phyloP scores from a whole-genome alignment of 2,329 filamentous ascomycete genomes.

The Beauveria asiatica region DNA sequence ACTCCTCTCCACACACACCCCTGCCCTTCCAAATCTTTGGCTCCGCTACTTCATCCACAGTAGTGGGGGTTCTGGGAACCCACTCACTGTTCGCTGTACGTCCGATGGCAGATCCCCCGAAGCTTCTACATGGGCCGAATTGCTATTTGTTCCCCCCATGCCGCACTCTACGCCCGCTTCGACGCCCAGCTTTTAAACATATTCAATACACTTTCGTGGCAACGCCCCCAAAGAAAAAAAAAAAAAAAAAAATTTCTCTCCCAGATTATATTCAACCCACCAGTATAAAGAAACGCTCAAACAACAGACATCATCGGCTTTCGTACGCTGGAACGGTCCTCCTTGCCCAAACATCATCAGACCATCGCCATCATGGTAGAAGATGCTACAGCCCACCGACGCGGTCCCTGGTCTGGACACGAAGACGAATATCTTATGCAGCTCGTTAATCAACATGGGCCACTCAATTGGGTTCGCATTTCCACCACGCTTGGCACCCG shows the following conservation, averaged over 20 bases:
- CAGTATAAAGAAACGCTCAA: not conserved
- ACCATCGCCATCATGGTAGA: slow-evolving; percentile 13
- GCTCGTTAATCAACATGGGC: slow-evolving; percentile 62
- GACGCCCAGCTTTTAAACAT: not conserved
- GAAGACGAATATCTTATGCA: slow-evolving; percentile 66
- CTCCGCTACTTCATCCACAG: slow-evolving; percentile 1
- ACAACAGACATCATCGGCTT: not conserved
- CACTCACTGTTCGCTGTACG: slow-evolving; percentile 6
- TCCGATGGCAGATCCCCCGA: slow-evolving; percentile 11
- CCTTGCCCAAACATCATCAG: slow-evolving; percentile 9
- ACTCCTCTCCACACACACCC: not conserved
- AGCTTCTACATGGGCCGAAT: slow-evolving; percentile 14
- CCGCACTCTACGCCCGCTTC: slow-evolving; percentile 4
- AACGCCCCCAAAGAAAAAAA: not conserved
- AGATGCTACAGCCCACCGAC: slow-evolving; percentile 16
- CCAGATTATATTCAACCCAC: not conserved
- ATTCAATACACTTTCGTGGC: not conserved
- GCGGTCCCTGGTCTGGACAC: slow-evolving; percentile 74
- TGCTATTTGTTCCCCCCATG: slow-evolving; percentile 10
- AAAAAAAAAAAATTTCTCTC: too few relatives aligned
- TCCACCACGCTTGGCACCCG: slow-evolving; percentile 65
- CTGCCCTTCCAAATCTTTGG: slow-evolving; percentile 9
- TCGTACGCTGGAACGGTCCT: not conserved
- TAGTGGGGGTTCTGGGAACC: not conserved
- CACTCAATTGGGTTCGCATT: slow-evolving; percentile 86